A percentile compares a stretch with the other conserved stretches of the same genome.
Evolutionary conservation across 108 stramenopile genomes (phyloP).

Genomic region (Pseudonitzschia multistriata): DNA sequence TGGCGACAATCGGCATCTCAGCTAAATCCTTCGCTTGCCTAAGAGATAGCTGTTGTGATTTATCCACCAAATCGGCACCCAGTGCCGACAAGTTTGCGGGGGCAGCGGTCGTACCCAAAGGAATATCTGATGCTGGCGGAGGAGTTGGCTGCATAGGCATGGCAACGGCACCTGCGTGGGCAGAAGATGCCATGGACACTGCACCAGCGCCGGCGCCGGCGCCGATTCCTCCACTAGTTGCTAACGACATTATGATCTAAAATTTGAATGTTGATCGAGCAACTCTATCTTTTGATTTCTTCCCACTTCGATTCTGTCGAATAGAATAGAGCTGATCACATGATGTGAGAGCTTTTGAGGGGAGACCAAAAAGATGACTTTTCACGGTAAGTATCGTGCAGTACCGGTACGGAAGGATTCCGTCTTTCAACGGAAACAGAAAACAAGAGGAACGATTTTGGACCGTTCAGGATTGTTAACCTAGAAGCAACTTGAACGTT

Average conservation of each 20-base stretch:
- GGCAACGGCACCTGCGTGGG: constrained; percentile 40
- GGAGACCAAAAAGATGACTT: too few relatives aligned
- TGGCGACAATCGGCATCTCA: constrained; percentile 62
- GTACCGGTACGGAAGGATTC: too few relatives aligned
- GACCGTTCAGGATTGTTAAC: too few relatives aligned
- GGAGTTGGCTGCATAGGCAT: constrained; percentile 34
- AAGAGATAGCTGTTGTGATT: constrained; percentile 46
- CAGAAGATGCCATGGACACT: constrained; percentile 65
- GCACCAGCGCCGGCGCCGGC: constrained; percentile 55
- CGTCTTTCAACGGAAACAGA: too few relatives aligned
- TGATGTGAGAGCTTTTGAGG: too few relatives aligned
- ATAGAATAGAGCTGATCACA: too few relatives aligned
- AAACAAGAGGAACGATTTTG: too few relatives aligned
- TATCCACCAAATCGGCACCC: constrained; percentile 76
- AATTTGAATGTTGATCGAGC: too few relatives aligned
- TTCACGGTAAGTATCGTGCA: too few relatives aligned
- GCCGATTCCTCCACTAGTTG: constrained; percentile 50
- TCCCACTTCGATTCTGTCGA: too few relatives aligned
- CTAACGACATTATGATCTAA: constrained; percentile 82
- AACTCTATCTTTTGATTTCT: too few relatives aligned
- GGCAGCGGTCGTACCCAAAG: constrained; percentile 18
- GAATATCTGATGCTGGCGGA: constrained; percentile 34
- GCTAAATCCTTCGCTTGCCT: constrained; percentile 54
- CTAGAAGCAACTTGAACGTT: too few relatives aligned
- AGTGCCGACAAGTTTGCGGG: constrained; percentile 53